Percentiles rank a stretch among this genome's conserved stretches.
phyloP scores from a whole-genome alignment of 108 stramenopile genomes.

The Schizochytrium sp. region DNA sequence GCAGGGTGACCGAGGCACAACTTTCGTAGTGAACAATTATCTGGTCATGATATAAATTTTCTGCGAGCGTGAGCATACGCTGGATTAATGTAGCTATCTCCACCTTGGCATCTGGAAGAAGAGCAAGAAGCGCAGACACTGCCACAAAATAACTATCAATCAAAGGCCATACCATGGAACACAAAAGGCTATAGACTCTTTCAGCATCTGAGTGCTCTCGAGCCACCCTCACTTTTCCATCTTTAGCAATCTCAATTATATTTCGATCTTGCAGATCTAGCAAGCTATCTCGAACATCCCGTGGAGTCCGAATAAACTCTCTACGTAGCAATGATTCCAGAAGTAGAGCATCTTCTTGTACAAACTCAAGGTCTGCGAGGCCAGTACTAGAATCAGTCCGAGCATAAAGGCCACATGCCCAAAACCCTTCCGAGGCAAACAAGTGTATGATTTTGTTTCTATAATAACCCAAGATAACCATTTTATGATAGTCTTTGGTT shows the following conservation, averaged over 20 bases:
- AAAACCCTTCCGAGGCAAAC: constrained; percentile 9
- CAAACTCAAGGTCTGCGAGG: not conserved
- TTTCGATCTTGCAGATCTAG: not conserved
- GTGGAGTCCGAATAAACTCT: constrained; percentile 19
- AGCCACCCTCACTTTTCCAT: not conserved
- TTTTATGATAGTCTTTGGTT: constrained; percentile 29
- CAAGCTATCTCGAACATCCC: not conserved
- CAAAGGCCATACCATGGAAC: constrained; percentile 55
- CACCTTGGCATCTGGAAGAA: constrained; percentile 46
- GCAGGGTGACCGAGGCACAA: constrained; percentile 30
- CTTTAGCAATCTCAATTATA: not conserved
- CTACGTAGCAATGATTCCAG: not conserved
- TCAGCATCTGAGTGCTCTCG: not conserved
- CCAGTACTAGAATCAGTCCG: not conserved
- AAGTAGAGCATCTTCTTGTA: not conserved
- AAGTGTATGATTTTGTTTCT: constrained; percentile 52
- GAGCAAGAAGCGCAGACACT: not conserved
- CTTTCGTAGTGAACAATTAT: constrained; percentile 54
- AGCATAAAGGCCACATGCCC: constrained; percentile 45
- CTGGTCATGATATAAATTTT: constrained; percentile 46
- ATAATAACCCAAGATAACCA: constrained; percentile 50
- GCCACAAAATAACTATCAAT: constrained; percentile 52
- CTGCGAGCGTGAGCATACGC: constrained; percentile 32
- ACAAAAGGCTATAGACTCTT: not conserved
- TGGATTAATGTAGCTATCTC: constrained; percentile 29